Base-by-base conservation (phyloP, 164 flowering plant species). In the Protea cynaroides region DNA sequence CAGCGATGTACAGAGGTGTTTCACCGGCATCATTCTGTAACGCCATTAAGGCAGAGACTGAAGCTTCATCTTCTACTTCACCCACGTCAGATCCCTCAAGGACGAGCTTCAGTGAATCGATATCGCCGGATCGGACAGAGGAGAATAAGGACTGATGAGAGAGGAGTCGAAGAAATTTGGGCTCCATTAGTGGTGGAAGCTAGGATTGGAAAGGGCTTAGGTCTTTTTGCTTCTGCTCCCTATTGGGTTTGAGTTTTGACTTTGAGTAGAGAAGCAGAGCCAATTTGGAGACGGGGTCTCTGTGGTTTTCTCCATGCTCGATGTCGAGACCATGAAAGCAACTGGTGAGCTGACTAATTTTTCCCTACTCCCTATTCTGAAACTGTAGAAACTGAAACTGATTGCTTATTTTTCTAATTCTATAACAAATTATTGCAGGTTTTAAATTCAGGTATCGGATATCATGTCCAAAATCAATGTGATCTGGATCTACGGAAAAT, bases 1-100 rank as follows among this genome's bases (percentile, higher is more conserved):
- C 95, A 1, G 99, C 93, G 7, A 94, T 68, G 65, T 80, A 91
- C 44, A 94, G 61, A 8, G 87, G 82, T 8, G 97, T 94, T 70
- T 86, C 90, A 1, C 96, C 91, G 4, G 83, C 80, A 21, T 85
- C 92, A 69, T 82, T 93, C 72, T 83, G 84, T 70, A 84, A 25
- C 25, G 81, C 66, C 89, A 88, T 78, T 37, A 94, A 63, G 61
- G 81, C 69, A 46, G 85, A 62, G 19, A 77, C 54, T 8, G 70
- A 37, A 56, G 72, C 68, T 25, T 70, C 70, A 61, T 78, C 79
- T 2, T 69, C 47, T 21, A 62, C 64, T 25, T 71, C 79, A n/a
- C 69, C 71, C 10, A 37, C 57, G 6, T 69, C 43, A 23, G 81
- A 62, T 60, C 58, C 70, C 38, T 72, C 76, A 43, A 83, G 15